phyloP scores from a whole-genome alignment of 495 filamentous ascomycete species.

The Hypoxylon perforatum region DNA sequence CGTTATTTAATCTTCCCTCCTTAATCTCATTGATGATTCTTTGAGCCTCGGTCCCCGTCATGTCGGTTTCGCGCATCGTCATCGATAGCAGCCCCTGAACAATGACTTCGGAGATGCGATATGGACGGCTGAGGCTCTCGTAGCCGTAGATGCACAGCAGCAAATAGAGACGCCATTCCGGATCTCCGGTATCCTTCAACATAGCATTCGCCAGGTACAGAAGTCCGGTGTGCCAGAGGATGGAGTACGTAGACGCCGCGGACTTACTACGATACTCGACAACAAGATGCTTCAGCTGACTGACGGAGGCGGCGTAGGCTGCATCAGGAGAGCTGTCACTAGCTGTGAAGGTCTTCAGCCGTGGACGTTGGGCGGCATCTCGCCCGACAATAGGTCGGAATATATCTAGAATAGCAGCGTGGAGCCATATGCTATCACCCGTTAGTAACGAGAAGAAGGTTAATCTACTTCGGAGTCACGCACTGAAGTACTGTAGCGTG shows the following conservation, averaged over 20 bases:
- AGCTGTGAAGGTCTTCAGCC: constrained; percentile 33
- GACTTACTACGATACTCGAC: constrained; percentile 40
- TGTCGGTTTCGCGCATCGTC: constrained; percentile 35
- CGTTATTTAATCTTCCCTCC: constrained; percentile 17
- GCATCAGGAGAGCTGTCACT: constrained; percentile 32
- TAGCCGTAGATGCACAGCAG: constrained; percentile 44
- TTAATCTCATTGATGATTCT: constrained; percentile 33
- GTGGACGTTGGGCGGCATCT: not conserved
- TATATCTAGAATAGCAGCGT: constrained; percentile 40
- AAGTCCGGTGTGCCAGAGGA: constrained; percentile 45
- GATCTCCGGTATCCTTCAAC: constrained; percentile 20
- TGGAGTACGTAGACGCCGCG: constrained; percentile 31
- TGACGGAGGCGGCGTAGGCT: constrained; percentile 37
- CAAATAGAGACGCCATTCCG: constrained; percentile 42
- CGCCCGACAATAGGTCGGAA: constrained; percentile 36
- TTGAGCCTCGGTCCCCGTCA: constrained; percentile 27
- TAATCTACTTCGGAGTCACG: not conserved
- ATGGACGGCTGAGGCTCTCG: constrained; percentile 36
- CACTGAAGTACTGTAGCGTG: constrained; percentile 39
- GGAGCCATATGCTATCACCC: constrained; percentile 40
- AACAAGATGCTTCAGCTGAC: constrained; percentile 43
- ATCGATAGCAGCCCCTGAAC: constrained; percentile 39
- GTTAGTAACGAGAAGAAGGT: constrained; percentile 1
- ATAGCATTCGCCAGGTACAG: constrained; percentile 45
- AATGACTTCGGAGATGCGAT: constrained; percentile 36